Evolutionary conservation across 768 basidiomycete species (phyloP).

Genomic region (Termitomyces sp.): DNA sequence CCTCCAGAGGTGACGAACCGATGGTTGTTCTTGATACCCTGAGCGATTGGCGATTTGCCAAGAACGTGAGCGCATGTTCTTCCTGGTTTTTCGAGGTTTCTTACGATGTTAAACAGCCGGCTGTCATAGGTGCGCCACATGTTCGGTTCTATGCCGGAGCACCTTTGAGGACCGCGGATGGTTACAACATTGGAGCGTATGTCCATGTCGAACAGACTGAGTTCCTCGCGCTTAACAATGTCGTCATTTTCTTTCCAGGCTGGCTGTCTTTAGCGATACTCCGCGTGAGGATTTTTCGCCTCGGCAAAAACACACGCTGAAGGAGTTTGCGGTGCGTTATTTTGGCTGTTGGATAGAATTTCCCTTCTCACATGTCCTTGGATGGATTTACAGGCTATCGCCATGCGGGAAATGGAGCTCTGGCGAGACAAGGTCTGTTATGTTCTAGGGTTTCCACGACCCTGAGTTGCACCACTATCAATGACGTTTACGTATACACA

Average conservation of each 20-base stretch:
- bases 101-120: constrained; percentile 41
- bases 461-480: neutral
- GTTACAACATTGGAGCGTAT: constrained; percentile 83
- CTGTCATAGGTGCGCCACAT: constrained; percentile 59
- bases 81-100: neutral
- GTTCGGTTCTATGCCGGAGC: constrained; percentile 92
- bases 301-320: constrained; percentile 84
- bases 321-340: constrained; percentile 77
- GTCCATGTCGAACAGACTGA: constrained; percentile 14
- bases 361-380: neutral
- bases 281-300: constrained; percentile 85
- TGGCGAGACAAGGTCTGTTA: constrained; percentile 82
- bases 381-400: constrained; percentile 50
- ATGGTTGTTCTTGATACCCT: constrained; percentile 77
- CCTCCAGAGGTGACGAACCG: constrained; percentile 72
- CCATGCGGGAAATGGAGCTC: constrained; percentile 93
- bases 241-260: constrained; percentile 29
- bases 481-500: constrained; percentile 17
- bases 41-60: constrained; percentile 84
- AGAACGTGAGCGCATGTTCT: constrained; percentile 53
- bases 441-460: neutral
- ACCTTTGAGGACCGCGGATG: constrained; percentile 83
- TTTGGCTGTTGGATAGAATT: neutral
- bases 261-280: constrained; percentile 81
- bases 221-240: neutral